A percentile compares a stretch with the other conserved stretches of the same genome.
Conservation (phyloP, 306 rosid species). For the Fagus crenata region DNA sequence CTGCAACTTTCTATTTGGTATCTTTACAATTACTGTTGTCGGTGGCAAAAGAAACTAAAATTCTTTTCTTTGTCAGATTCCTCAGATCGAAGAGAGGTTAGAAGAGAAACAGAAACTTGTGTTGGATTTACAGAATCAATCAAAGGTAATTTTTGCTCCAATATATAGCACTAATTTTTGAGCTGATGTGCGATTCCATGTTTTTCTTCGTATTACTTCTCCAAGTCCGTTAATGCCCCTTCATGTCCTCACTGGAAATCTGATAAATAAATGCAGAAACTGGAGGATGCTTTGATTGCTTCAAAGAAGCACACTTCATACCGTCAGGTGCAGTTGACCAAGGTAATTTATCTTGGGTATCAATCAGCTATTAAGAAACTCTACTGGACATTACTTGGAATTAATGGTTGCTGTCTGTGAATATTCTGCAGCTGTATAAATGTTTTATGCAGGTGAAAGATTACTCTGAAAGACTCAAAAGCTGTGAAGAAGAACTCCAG, state of each 20-base stretch:
- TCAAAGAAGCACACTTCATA: slow-evolving; percentile 70
- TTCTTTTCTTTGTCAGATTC: slow-evolving; percentile 51
- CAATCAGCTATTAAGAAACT: neutral
- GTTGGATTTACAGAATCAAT: slow-evolving; percentile 63
- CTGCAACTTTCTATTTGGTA: neutral
- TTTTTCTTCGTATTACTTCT: neutral
- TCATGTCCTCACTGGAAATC: slow-evolving; percentile 34
- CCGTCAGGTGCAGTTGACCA: slow-evolving; percentile 61
- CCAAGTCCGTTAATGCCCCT: neutral
- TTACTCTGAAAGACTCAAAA: slow-evolving; percentile 56
- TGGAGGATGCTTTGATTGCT: slow-evolving; percentile 80
- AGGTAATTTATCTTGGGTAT: slow-evolving; percentile 48
- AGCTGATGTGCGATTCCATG: slow-evolving; percentile 11
- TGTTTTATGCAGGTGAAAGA: slow-evolving; percentile 61
- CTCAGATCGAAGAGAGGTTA: slow-evolving; percentile 50
- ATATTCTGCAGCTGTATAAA: slow-evolving; percentile 67
- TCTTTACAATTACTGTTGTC: slow-evolving; percentile 18
- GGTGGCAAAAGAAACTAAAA: slow-evolving; percentile 26
- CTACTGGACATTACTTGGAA: slow-evolving; percentile 4
- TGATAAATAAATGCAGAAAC: slow-evolving; percentile 52
- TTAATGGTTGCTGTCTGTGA: slow-evolving; percentile 24
- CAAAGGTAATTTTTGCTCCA: slow-evolving; percentile 46
- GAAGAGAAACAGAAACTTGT: slow-evolving; percentile 44
- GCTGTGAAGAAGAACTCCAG: slow-evolving; percentile 81
- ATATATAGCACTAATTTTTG: neutral